Conservation (phyloP, 495 filamentous ascomycete species). For the Hypoxylon crocopeplum region DNA sequence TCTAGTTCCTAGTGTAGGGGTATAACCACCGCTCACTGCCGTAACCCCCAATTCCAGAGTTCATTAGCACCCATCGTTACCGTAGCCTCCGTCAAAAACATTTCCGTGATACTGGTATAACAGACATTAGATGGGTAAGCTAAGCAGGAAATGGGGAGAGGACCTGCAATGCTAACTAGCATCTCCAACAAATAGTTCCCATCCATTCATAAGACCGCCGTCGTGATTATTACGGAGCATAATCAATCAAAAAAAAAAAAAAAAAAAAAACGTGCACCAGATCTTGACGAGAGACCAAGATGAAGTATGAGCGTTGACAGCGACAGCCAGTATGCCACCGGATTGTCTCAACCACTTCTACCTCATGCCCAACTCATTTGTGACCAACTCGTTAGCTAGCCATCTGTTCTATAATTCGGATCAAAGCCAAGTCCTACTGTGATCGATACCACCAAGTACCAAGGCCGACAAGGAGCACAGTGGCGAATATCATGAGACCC, state of each 20-base stretch:
- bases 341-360: slow-evolving; percentile 2
- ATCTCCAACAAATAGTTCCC: neutral
- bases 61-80: neutral
- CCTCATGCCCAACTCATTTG: neutral
- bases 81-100: too few relatives aligned
- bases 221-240: neutral
- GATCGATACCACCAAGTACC: slow-evolving; percentile 51
- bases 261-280: too few relatives aligned
- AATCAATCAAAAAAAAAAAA: neutral
- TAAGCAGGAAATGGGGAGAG: too few relatives aligned
- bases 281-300: neutral
- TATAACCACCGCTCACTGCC: slow-evolving; percentile 9
- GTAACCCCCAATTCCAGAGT: neutral
- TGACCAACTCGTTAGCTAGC: neutral
- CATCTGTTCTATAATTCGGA: slow-evolving; percentile 1
- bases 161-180: too few relatives aligned
- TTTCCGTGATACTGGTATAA: too few relatives aligned
- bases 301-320: too few relatives aligned
- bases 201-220: too few relatives aligned
- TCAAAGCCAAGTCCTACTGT: slow-evolving; percentile 23
- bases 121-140: too few relatives aligned
- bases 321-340: neutral
- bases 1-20: slow-evolving; percentile 4
- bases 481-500: slow-evolving; percentile 47
- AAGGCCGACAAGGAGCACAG: slow-evolving; percentile 42